Conservation (phyloP, 2,329 filamentous ascomycete species). For the Gremmenia infestans region DNA sequence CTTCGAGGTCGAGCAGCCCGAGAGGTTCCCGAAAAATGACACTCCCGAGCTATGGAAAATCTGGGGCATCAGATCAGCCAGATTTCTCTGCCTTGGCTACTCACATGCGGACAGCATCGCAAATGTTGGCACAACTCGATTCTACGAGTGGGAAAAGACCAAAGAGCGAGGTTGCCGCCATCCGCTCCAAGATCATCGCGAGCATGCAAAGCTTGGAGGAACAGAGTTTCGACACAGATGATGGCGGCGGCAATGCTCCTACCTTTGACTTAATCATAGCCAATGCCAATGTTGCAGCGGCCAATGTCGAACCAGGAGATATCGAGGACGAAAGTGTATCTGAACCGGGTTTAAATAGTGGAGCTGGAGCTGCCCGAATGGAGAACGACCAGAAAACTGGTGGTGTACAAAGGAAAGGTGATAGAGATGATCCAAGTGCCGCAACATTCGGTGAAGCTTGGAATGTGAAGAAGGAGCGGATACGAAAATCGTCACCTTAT, state of each 20-base stretch:
- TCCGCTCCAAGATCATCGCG: conserved; percentile 80
- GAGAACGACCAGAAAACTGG: conserved; percentile 86
- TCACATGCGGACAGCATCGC: conserved; percentile 81
- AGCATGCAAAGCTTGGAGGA: conserved; percentile 87
- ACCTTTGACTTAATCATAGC: conserved; percentile 82
- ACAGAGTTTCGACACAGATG: conserved; percentile 74
- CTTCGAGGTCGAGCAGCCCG: conserved; percentile 65
- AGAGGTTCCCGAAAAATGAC: conserved; percentile 56
- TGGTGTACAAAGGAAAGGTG: conserved; percentile 73
- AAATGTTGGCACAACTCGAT: conserved; percentile 81
- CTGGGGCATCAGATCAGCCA: conserved; percentile 60
- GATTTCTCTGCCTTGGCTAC: conserved; percentile 80
- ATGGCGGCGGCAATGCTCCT: conserved; percentile 53
- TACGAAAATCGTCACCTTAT: conserved; percentile 77
- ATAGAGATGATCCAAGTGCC: conserved; percentile 79
- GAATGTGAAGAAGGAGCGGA: conserved; percentile 78
- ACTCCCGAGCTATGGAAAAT: conserved; percentile 46
- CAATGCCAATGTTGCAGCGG: conserved; percentile 53
- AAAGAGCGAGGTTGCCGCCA: conserved; percentile 74
- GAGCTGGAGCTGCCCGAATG: conserved; percentile 76
- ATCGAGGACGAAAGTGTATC: conserved; percentile 48
- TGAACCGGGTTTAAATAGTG: conserved; percentile 50
- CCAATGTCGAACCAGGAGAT: conserved; percentile 45
- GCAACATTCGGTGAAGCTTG: conserved; percentile 85
- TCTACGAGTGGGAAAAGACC: conserved; percentile 76